Conservation (phyloP, 2,329 filamentous ascomycete species). For the Ophidiomyces ophidiicola region DNA sequence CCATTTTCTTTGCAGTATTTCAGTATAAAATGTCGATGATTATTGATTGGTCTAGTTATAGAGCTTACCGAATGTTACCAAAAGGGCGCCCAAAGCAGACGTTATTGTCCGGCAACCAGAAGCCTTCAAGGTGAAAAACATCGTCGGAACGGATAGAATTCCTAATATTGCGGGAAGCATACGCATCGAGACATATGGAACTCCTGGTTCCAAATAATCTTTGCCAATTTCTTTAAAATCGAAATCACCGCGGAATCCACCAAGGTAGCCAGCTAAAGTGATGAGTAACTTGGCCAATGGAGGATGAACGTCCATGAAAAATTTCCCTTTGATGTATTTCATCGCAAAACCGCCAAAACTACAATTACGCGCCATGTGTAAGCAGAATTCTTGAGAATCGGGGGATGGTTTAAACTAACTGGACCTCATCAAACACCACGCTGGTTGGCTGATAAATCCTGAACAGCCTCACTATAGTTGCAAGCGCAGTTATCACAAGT, state of each 20-base stretch:
- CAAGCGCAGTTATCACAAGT: slow-evolving; percentile 59
- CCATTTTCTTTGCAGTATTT: slow-evolving; percentile 60
- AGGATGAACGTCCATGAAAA: slow-evolving; percentile 99
- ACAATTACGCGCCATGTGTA: slow-evolving; percentile 12
- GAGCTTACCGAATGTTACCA: slow-evolving; percentile 74
- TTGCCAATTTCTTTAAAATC: slow-evolving; percentile 99
- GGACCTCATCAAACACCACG: slow-evolving; percentile 98
- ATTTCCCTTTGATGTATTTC: slow-evolving; percentile 98
- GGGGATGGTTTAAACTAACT: slow-evolving; percentile 51
- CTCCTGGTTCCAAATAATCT: slow-evolving; percentile 86
- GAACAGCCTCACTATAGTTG: slow-evolving; percentile 73
- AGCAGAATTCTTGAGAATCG: slow-evolving; percentile 8
- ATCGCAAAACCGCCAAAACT: slow-evolving; percentile 96
- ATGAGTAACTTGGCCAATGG: slow-evolving; percentile 94
- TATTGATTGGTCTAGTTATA: neutral
- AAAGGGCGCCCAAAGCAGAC: slow-evolving; percentile 65
- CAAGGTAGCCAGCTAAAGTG: slow-evolving; percentile 85
- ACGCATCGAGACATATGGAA: slow-evolving; percentile 97
- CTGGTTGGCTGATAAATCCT: slow-evolving; percentile 92
- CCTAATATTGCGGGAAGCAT: slow-evolving; percentile 82
- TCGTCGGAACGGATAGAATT: slow-evolving; percentile 74
- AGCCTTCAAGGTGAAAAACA: slow-evolving; percentile 90
- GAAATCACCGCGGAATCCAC: slow-evolving; percentile 88
- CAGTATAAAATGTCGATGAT: slow-evolving; percentile 8
- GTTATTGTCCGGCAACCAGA: slow-evolving; percentile 78